Evolutionary conservation across 164 flowering plant species (phyloP), one percentile per base, ranked within the genome.

Genomic region (Chimonanthus praecox): DNA sequence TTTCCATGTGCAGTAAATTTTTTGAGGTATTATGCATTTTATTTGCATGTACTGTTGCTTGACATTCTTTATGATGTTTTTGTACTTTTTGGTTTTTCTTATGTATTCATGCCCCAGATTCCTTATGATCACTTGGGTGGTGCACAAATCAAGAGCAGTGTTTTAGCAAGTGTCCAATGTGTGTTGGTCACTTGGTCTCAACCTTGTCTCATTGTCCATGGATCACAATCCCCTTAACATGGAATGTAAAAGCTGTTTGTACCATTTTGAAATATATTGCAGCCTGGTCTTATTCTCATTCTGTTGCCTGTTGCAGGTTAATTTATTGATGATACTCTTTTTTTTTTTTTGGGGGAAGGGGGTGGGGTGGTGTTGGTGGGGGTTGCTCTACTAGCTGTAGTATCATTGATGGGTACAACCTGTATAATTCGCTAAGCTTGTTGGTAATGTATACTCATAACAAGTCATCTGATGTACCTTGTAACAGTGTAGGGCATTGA

Each of bases 21-120:
- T 72, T 1, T 80, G 83, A 77, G 80, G 83, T 75, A 84, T 70
- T 73, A 69, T 61, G 71, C 54, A 72, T 70, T 64, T 45, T 68
- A 20, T 71, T 74, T 78, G 76, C 67, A 47, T 73, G 75, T 70
- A 33, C 33, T 76, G 74, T 58, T 78, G 73, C 63, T 64, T 60
- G 74, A 68, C 67, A 44, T 71, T 72, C 43, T 64, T 21, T 11
- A 5, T 44, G 21, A 21, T 1, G 60, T 18, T 64, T 78, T 69
- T 74, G 20, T 49, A 13, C 3, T 70, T 10, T 50, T 69, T 5
- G 11, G 45, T 46, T 68, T 73, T 64, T 58, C 49, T 68, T 16
- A 68, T 13, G 11, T 9, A n/a, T 3, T 44, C 5, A 6, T 6
- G 50, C 65, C 65, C 18, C 18, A 50, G 43, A 49, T 71, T 71